A percentile compares a stretch with the other conserved stretches of the same genome.
These are phyloP conservation scores for Aspergillus coremiiformis DNA, from an alignment of 495 filamentous ascomycete species.

Conservation along the genomic window DNA sequence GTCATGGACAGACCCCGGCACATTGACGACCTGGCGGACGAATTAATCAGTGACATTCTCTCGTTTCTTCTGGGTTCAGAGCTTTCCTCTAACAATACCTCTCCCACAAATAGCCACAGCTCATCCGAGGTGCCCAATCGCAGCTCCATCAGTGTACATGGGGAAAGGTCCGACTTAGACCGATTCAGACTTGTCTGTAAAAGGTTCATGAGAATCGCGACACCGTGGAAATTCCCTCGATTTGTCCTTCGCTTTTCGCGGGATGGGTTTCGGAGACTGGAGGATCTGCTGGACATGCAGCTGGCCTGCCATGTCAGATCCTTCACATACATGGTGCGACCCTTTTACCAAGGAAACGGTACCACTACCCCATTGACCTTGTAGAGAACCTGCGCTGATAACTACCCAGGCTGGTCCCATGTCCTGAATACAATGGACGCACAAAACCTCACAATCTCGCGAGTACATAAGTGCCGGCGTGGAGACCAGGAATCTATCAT, in stretches of 20 bases:
- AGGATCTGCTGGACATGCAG: conserved; percentile 43
- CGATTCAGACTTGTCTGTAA: conserved; percentile 54
- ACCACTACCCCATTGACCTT: conserved; percentile 19
- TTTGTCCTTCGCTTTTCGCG: conserved; percentile 55
- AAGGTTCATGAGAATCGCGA: conserved; percentile 54
- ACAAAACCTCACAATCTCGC: conserved; percentile 16
- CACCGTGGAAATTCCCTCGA: conserved; percentile 51
- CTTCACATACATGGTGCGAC: conserved; percentile 66
- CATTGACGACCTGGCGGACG: conserved; percentile 51
- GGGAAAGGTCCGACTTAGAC: conserved; percentile 34
- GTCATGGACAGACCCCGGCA: conserved; percentile 31
- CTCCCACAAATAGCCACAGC: conserved; percentile 7
- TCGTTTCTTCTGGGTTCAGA: conserved; percentile 24
- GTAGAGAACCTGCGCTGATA: conserved; percentile 15
- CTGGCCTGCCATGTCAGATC: conserved; percentile 56
- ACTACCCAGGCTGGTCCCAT: conserved; percentile 27
- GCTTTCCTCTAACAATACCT: conserved; percentile 5
- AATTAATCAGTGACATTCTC: conserved; percentile 53
- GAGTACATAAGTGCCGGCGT: conserved; percentile 27
- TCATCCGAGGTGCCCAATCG: conserved; percentile 4
- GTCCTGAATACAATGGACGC: conserved; percentile 17
- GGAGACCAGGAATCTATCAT: conserved; percentile 27
- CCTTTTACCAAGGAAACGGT: conserved; percentile 53
- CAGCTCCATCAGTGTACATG: conserved; percentile 11
- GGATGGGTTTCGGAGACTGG: conserved; percentile 50